Evolutionary conservation across 331 rosid species (phyloP).

Genomic region (Pyracantha coccinea): DNA sequence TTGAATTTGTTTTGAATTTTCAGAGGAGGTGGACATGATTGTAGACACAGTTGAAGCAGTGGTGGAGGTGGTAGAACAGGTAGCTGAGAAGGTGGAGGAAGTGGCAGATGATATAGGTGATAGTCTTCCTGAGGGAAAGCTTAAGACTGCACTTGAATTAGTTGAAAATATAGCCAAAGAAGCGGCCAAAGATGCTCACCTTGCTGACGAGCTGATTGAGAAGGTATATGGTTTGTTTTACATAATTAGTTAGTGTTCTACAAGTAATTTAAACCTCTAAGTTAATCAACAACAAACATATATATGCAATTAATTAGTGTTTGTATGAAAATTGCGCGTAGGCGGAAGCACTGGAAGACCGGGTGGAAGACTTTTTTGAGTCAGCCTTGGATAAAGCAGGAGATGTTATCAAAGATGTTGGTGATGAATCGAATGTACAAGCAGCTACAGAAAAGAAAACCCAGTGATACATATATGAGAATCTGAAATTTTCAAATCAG

Average conservation of each 20-base stretch:
- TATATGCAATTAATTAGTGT: background rate
- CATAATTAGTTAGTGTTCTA: background rate
- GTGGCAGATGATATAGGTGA: slow-evolving; percentile 41
- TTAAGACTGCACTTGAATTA: slow-evolving; percentile 12
- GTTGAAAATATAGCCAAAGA: slow-evolving; percentile 42
- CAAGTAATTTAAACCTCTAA: background rate
- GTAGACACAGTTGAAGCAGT: slow-evolving; percentile 33
- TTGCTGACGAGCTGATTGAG: slow-evolving; percentile 28
- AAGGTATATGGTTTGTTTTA: slow-evolving; percentile 20
- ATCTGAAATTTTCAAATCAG: background rate
- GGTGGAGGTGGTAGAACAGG: slow-evolving; percentile 40
- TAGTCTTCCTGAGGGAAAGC: slow-evolving; percentile 42
- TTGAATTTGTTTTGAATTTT: background rate
- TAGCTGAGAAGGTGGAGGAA: slow-evolving; percentile 56
- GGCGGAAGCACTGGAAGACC: slow-evolving; percentile 5
- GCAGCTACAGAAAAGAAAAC: background rate
- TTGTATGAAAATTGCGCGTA: background rate
- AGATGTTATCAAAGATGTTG: background rate
- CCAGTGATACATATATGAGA: background rate
- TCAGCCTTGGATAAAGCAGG: background rate
- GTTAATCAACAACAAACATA: background rate
- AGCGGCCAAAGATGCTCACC: slow-evolving; percentile 33
- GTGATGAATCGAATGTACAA: background rate
- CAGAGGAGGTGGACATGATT: slow-evolving; percentile 36
- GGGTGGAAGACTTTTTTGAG: slow-evolving; percentile 3